Evolutionary conservation across 805 yeast species (phyloP).

Genomic region (Zygoascus flipseniorum): DNA sequence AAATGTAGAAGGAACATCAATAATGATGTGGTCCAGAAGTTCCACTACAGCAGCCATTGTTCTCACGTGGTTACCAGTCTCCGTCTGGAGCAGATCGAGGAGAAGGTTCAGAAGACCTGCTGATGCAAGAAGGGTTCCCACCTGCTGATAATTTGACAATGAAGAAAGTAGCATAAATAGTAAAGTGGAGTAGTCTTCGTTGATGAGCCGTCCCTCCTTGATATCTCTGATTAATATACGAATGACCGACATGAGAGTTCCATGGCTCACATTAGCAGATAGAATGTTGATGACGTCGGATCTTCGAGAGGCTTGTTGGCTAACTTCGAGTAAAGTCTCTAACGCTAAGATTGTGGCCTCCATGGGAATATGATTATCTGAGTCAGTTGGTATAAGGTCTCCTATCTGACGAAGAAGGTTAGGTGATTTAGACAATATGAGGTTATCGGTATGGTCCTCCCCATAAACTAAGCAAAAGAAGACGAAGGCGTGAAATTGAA

Average conservation of each 20-base stretch:
- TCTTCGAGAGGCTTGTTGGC: constrained; percentile 61
- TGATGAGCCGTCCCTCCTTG: constrained; percentile 33
- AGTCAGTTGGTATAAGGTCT: constrained; percentile 58
- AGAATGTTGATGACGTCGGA: constrained; percentile 67
- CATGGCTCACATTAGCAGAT: constrained; percentile 85
- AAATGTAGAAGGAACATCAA: constrained; percentile 36
- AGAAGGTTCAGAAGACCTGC: constrained; percentile 71
- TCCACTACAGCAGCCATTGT: constrained; percentile 58
- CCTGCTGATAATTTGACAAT: constrained; percentile 38
- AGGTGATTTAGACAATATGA: constrained; percentile 65
- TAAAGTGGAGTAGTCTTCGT: constrained; percentile 41
- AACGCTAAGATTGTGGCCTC: constrained; percentile 53
- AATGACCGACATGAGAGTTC: constrained; percentile 63
- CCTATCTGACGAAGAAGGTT: constrained; percentile 59
- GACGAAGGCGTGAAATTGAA: constrained; percentile 62
- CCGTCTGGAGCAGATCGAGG: constrained; percentile 48
- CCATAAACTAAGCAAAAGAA: constrained; percentile 49
- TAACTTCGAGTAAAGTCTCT: constrained; percentile 59
- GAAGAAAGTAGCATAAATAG: constrained; percentile 52
- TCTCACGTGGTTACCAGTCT: constrained; percentile 38
- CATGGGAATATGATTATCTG: constrained; percentile 34
- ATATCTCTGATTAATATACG: constrained; percentile 51
- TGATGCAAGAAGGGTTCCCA: constrained; percentile 42
- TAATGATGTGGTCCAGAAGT: constrained; percentile 37
- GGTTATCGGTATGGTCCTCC: constrained; percentile 52